phyloP scores from a whole-genome alignment of 345 rosid species.

The Reutealis trisperma region DNA sequence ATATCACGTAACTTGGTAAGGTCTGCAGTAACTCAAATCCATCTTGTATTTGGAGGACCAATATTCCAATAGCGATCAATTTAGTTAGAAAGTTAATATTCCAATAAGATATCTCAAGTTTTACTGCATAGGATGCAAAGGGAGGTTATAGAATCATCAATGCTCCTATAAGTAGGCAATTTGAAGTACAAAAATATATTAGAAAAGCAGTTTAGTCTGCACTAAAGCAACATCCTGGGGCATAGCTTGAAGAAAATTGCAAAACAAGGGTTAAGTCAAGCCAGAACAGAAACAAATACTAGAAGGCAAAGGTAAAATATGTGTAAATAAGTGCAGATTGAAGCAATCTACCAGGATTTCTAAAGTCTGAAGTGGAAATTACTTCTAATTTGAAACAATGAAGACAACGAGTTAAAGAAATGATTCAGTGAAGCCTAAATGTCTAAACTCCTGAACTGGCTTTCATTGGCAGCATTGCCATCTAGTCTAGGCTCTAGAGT shows the following conservation, averaged over 20 bases:
- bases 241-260: not conserved
- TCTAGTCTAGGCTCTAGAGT: not conserved
- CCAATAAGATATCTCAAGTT: not conserved
- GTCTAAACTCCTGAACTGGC: not conserved
- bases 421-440: not conserved
- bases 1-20: not conserved
- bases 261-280: not conserved
- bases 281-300: not conserved
- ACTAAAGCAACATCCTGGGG: not conserved
- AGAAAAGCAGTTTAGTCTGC: not conserved
- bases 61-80: not conserved
- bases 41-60: conserved; percentile 1
- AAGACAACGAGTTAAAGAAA: not conserved
- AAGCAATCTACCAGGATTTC: not conserved
- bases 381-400: not conserved
- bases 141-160: not conserved
- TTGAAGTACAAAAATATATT: not conserved
- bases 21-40: not conserved
- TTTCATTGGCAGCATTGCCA: not conserved
- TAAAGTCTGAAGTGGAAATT: not conserved
- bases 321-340: not conserved
- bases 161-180: not conserved
- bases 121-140: not conserved
- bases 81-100: not conserved
- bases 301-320: not conserved